Conservation (phyloP, 306 rosid species). For the Quercus dentata region DNA sequence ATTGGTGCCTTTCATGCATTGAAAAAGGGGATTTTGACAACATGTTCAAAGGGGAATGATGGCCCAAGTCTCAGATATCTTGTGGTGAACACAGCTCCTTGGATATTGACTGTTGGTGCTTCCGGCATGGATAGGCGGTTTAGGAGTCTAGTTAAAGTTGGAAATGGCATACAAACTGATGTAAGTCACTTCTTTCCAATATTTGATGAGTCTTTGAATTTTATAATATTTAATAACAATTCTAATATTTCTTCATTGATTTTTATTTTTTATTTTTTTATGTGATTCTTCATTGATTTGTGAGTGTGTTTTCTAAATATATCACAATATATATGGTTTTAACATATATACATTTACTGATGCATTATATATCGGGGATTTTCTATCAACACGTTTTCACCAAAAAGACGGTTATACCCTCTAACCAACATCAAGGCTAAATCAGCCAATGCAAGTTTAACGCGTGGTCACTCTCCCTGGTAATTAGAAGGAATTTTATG, state of each 20-base stretch:
- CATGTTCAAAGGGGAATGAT: slow-evolving; percentile 61
- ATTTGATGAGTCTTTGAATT: no score
- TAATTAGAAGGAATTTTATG: not conserved
- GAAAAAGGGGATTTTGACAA: slow-evolving; percentile 51
- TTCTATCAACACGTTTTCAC: slow-evolving; percentile 46
- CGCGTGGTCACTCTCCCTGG: slow-evolving; percentile 44
- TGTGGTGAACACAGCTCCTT: slow-evolving; percentile 65
- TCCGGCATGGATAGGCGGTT: no score
- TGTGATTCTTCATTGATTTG: no score
- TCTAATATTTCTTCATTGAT: no score
- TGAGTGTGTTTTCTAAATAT: no score
- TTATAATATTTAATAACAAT: no score
- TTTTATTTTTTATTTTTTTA: no score
- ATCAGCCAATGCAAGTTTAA: slow-evolving; percentile 31
- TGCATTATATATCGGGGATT: slow-evolving; percentile 38
- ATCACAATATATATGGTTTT: no score
- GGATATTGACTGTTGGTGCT: slow-evolving; percentile 48
- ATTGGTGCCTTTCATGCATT: slow-evolving; percentile 41
- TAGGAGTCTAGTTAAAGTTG: no score
- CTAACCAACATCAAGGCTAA: slow-evolving; percentile 14
- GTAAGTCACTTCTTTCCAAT: slow-evolving; percentile 21
- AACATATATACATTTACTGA: not conserved
- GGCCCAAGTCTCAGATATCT: slow-evolving; percentile 41
- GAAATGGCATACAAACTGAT: not conserved
- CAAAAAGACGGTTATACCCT: no score